A percentile compares a stretch with the other conserved stretches of the same genome.
Evolutionary conservation across 1,284 basidiomycete species (phyloP).

Genomic region (Cystobasidiaceae sp.): DNA sequence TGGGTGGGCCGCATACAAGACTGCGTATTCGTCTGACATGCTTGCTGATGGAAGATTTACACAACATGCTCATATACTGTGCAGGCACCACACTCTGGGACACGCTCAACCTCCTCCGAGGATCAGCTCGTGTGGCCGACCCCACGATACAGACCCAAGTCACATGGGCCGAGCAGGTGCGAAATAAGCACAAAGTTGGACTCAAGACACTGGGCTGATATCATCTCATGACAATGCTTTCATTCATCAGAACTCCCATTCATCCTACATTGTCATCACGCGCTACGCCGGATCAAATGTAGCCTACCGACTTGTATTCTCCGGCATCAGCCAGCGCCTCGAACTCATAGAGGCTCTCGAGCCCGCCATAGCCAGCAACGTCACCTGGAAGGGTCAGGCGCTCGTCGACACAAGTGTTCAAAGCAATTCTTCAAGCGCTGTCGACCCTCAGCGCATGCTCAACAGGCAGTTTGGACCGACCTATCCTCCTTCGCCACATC

Average conservation of each 20-base stretch:
- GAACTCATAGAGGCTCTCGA: background rate
- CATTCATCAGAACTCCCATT: background rate
- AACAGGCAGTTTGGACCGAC: constrained; percentile 29
- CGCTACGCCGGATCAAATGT: background rate
- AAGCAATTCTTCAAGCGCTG: background rate
- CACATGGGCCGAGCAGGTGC: constrained; percentile 14
- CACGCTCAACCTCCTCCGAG: constrained; percentile 13
- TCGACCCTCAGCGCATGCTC: constrained; percentile 7
- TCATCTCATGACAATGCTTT: background rate
- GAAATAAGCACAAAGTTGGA: background rate
- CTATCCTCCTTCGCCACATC: constrained; percentile 23
- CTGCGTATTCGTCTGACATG: background rate
- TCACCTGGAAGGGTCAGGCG: constrained; percentile 17
- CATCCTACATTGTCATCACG: constrained; percentile 16
- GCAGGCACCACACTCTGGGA: constrained; percentile 24
- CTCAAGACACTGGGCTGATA: background rate
- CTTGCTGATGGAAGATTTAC: background rate
- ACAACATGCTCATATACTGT: background rate
- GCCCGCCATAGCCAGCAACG: background rate
- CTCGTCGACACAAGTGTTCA: background rate
- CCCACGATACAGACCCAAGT: background rate
- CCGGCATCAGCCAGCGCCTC: constrained; percentile 15
- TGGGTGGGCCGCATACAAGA: constrained; percentile 6
- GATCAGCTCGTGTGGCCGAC: background rate
- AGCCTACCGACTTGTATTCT: constrained; percentile 17